A percentile compares a stretch with the other conserved stretches of the same genome.
Conservation (phyloP, 1,284 basidiomycete species). For the Apiotrichum gamsii region DNA sequence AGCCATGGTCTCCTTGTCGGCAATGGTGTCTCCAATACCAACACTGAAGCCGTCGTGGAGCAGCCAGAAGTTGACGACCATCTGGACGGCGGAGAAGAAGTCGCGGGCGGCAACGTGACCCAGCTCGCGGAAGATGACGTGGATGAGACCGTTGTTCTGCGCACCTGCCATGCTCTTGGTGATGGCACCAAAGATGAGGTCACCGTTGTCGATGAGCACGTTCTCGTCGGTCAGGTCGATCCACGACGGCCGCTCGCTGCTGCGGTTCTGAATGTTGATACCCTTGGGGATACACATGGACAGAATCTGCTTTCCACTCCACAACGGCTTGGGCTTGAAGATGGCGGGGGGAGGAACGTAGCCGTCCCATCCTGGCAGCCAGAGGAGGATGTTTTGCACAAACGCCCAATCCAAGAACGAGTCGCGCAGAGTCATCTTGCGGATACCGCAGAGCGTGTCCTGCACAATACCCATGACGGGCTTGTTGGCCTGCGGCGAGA, state of each 20-base stretch:
- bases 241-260: conserved; percentile 69
- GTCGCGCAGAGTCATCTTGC: conserved; percentile 95
- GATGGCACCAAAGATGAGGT: conserved; percentile 90
- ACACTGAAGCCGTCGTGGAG: conserved; percentile 99
- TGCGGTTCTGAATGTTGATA: conserved; percentile 75
- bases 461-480: conserved; percentile 99
- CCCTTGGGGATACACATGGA: conserved; percentile 90
- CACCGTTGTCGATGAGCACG: conserved; percentile 94
- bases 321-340: conserved; percentile 92
- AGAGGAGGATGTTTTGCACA: conserved; percentile 94
- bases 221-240: conserved; percentile 87
- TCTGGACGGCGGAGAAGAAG: conserved; percentile 90
- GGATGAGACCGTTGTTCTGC: conserved; percentile 86
- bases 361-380: conserved; percentile 98
- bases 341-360: conserved; percentile 86
- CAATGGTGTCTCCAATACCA: conserved; percentile 97
- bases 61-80: conserved; percentile 96
- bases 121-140: conserved; percentile 96
- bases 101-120: conserved; percentile 88
- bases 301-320: conserved; percentile 97
- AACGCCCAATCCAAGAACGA: conserved; percentile 87
- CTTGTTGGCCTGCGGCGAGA: conserved; percentile 98
- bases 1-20: conserved; percentile 80
- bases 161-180: conserved; percentile 98
- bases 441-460: conserved; percentile 94